A percentile compares a stretch with the other conserved stretches of the same genome.
phyloP scores from a whole-genome alignment of 208 protist genomes.

The Perkinsela sp. region DNA sequence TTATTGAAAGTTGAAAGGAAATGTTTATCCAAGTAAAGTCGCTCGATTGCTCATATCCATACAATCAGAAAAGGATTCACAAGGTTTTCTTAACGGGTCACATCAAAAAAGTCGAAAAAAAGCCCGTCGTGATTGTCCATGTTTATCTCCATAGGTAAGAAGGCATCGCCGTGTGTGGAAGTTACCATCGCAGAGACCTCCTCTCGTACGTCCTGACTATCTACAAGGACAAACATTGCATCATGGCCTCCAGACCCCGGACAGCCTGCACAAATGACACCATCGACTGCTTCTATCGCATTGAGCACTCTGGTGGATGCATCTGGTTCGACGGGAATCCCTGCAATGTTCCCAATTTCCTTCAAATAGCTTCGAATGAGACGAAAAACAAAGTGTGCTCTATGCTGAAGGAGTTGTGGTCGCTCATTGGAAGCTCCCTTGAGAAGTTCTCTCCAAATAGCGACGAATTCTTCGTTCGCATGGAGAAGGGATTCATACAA shows the following conservation, averaged over 20 bases:
- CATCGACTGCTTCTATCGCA: slow-evolving; percentile 32
- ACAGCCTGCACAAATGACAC: slow-evolving; percentile 66
- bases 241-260: slow-evolving; percentile 75
- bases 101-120: not conserved
- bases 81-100: no score
- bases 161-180: not conserved
- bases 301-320: slow-evolving; percentile 45
- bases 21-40: no score
- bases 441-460: not conserved
- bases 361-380: slow-evolving; percentile 10
- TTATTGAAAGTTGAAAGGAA: no score
- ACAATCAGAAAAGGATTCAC: no score
- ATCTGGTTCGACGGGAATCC: slow-evolving; percentile 50
- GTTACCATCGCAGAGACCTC: not conserved
- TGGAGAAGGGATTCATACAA: not conserved
- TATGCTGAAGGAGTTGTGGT: not conserved
- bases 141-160: not conserved
- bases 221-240: slow-evolving; percentile 56
- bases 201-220: slow-evolving; percentile 12
- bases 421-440: not conserved
- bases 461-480: not conserved
- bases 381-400: not conserved
- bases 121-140: not conserved
- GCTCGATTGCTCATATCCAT: no score
- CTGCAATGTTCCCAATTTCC: slow-evolving; percentile 33